Base-by-base conservation (phyloP, 768 basidiomycete genomes). In the Obba rivulosa region DNA sequence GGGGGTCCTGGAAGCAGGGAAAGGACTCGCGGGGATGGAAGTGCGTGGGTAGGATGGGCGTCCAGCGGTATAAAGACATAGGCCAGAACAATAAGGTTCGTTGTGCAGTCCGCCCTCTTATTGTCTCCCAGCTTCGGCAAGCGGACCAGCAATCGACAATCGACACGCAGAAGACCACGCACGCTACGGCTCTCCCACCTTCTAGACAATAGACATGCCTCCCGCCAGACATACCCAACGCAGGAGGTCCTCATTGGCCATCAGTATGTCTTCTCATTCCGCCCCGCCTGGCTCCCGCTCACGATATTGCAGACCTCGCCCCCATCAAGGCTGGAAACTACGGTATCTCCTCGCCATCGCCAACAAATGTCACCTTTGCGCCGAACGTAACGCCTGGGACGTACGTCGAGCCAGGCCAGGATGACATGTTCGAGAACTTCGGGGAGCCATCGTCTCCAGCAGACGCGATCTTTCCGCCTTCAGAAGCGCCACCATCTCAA, bases 381-480 rank as follows among this genome's bases (percentile, higher is more conserved):
- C 80, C 80, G 34, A 81, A 81, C 52, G 69, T 81, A 21, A 81
- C 80, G 0, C 80, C 80, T 1, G 69, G 67, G 2, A 78, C 78
- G 0, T 81, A 70, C 64, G 63, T 63, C 22, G 70, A 71, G 10
- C 46, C 66, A 0, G 69, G 66, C 46, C 62, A 59, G 28, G 62
- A 58, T 5, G 28, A 31, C 28, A 31, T 31, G 28, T 13, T 31
- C 5, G 28, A 54, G 16, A 56, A 70, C 9, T 63, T 66, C 14
- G 67, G 62, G 34, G 58, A 59, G 41, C 10, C 43, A 8, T 36
- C 46, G 42, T 64, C 0, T 4, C 61, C 62, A 8, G 56, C 68
- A 3, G 57, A 69, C 22, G 61, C 74, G 36, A 66, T 83, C 23
- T 83, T 82, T 61, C 82, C 81, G 0, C 81, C 79, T 0, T 76